Evolutionary conservation across 352 stramenopile species (phyloP).

Genomic region (Pythium plurisporium): DNA sequence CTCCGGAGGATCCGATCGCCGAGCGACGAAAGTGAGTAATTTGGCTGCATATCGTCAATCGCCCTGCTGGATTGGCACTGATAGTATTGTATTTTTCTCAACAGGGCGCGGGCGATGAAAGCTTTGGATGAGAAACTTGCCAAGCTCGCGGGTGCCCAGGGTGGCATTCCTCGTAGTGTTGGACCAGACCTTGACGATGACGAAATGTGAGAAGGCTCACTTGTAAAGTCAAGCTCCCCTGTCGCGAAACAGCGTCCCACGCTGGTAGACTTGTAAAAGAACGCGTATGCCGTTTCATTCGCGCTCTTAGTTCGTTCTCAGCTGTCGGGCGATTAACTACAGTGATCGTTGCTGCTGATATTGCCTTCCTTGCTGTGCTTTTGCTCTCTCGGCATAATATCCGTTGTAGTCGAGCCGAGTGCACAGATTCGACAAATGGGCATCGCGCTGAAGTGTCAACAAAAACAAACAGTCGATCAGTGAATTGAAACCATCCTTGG

Average conservation of each 20-base stretch:
- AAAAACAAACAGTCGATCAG: constrained; percentile 1
- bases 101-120: constrained; percentile 81
- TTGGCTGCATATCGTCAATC: background rate
- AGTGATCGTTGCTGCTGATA: constrained; percentile 11
- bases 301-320: background rate
- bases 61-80: background rate
- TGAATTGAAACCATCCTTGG: background rate
- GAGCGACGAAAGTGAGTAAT: constrained; percentile 86
- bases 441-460: constrained; percentile 32
- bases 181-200: constrained; percentile 15
- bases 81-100: background rate
- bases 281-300: background rate
- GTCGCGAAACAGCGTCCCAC: too few species aligned
- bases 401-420: constrained; percentile 82
- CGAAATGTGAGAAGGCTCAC: constrained; percentile 13
- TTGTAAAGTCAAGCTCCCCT: background rate
- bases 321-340: too few species aligned
- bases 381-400: constrained; percentile 36
- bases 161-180: constrained; percentile 1
- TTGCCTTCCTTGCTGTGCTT: constrained; percentile 10
- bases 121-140: constrained; percentile 85
- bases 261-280: too few species aligned
- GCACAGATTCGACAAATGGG: constrained; percentile 67
- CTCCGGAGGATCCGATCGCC: constrained; percentile 62
- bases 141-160: constrained; percentile 52